A percentile compares a stretch with the other conserved stretches of the same genome.
phyloP scores from a whole-genome alignment of 1,284 basidiomycete genomes.

The Melampsora allii-populina region DNA sequence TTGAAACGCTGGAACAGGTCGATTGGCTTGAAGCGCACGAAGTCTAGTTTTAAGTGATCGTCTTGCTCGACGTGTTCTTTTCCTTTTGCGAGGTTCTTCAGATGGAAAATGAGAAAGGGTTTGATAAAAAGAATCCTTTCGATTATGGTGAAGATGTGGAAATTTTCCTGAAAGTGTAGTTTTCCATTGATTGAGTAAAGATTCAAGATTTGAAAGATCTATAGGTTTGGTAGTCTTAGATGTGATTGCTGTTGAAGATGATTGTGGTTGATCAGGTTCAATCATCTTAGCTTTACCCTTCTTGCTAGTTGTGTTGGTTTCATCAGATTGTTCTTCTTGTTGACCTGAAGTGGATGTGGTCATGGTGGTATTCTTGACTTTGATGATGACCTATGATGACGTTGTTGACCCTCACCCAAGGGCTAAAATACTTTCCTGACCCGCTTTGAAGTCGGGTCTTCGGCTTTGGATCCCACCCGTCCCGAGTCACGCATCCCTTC shows the following conservation, averaged over 20 bases:
- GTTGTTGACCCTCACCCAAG: too few species aligned
- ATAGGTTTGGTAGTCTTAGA: background rate
- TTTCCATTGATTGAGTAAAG: slow-evolving; percentile 1
- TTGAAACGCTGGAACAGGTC: slow-evolving; percentile 23
- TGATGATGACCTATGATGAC: too few species aligned
- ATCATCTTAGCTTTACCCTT: slow-evolving; percentile 2
- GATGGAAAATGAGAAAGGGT: background rate
- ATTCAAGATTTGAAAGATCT: slow-evolving; percentile 1
- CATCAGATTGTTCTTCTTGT: too few species aligned
- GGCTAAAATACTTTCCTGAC: too few species aligned
- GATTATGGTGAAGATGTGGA: background rate
- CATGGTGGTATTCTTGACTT: too few species aligned
- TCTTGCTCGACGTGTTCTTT: background rate
- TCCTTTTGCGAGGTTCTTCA: background rate
- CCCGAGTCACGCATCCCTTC: too few species aligned
- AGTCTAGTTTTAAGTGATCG: background rate
- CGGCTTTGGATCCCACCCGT: too few species aligned
- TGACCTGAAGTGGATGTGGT: too few species aligned
- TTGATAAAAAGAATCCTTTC: background rate
- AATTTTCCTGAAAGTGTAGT: slow-evolving; percentile 3
- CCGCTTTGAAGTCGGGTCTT: too few species aligned
- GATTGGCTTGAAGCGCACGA: background rate
- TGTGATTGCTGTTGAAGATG: background rate
- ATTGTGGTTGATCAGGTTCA: background rate
- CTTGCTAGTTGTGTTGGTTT: too few species aligned